These are phyloP conservation scores for Aspergillus olivimuriae DNA, from an alignment of 495 filamentous ascomycete species.

Conservation along the genomic window DNA sequence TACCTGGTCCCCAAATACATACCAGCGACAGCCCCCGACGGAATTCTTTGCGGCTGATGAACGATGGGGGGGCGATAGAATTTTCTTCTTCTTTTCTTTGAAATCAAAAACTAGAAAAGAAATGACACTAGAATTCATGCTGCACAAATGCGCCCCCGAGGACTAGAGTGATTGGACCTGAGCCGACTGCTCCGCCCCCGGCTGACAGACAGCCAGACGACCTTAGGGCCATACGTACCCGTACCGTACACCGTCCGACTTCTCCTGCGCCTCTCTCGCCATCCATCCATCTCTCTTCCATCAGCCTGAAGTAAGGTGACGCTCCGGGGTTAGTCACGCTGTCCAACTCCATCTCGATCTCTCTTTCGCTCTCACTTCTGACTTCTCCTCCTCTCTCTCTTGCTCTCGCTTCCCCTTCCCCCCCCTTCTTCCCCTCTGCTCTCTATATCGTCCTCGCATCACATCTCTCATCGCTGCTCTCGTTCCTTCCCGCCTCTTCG, in stretches of 20 bases:
- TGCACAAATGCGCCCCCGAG: not conserved
- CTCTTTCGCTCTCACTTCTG: not conserved
- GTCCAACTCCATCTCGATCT: conserved; percentile 3
- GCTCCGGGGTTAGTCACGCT: conserved; percentile 2
- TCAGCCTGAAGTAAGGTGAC: not conserved
- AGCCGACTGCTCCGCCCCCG: conserved; percentile 15
- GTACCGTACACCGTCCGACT: too few relatives aligned
- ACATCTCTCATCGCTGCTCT: not conserved
- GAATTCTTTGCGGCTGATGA: too few relatives aligned
- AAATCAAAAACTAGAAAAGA: too few relatives aligned
- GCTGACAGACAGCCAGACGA: too few relatives aligned
- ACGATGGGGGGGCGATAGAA: too few relatives aligned
- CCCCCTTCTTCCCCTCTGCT: conserved; percentile 8
- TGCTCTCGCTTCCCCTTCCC: conserved; percentile 15
- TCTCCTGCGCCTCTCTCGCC: not conserved
- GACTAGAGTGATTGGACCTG: not conserved
- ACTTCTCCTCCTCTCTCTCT: not conserved
- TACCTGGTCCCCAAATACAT: too few relatives aligned
- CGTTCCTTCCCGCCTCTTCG: conserved; percentile 14
- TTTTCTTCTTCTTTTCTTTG: too few relatives aligned
- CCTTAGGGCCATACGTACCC: too few relatives aligned
- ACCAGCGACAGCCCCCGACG: too few relatives aligned
- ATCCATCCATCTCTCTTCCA: not conserved
- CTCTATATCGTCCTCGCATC: conserved; percentile 9
- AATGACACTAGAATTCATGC: too few relatives aligned